These are phyloP conservation scores for Nicotiana otophora DNA, from an alignment of 257 asterid genomes.

Conservation along the genomic window DNA sequence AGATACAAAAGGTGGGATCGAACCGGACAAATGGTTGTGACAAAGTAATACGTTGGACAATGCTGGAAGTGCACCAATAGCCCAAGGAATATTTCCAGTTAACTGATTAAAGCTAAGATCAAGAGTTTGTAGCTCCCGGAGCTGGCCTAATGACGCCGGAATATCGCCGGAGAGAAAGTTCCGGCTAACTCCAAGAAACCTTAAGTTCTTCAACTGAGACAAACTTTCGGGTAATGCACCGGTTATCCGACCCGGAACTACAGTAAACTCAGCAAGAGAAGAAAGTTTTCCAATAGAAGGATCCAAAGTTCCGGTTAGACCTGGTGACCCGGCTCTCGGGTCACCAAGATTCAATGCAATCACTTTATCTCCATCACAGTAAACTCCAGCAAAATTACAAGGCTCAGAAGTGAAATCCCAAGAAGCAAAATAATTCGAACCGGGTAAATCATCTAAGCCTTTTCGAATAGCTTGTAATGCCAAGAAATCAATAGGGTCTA, in stretches of 20 bases:
- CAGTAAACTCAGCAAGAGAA: slow-evolving; percentile 50
- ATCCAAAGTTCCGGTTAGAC: slow-evolving; percentile 48
- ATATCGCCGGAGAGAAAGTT: slow-evolving; percentile 54
- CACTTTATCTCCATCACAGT: slow-evolving; percentile 66
- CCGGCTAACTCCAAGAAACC: slow-evolving; percentile 53
- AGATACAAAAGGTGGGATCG: slow-evolving; percentile 60
- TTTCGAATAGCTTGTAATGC: slow-evolving; percentile 77
- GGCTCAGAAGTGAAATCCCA: slow-evolving; percentile 97
- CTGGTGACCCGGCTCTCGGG: slow-evolving; percentile 87
- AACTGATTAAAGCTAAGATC: slow-evolving; percentile 81
- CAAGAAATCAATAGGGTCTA: slow-evolving; percentile 81
- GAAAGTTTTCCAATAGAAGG: slow-evolving; percentile 60
- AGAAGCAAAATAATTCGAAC: slow-evolving; percentile 67
- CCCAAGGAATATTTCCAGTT: slow-evolving; percentile 47
- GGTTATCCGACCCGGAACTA: slow-evolving; percentile 66
- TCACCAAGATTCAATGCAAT: slow-evolving; percentile 82
- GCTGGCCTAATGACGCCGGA: slow-evolving; percentile 49
- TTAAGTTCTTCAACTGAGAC: slow-evolving; percentile 36
- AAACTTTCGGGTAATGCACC: slow-evolving; percentile 50
- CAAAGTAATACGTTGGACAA: slow-evolving; percentile 49
- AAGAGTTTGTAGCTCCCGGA: slow-evolving; percentile 47
- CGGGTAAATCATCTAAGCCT: slow-evolving; percentile 68
- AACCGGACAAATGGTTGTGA: slow-evolving; percentile 57
- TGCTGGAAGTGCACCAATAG: slow-evolving; percentile 41
- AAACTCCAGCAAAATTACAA: slow-evolving; percentile 74